Evolutionary conservation across 208 protist species (phyloP).

Genomic region (Wallacemonas sp.): DNA sequence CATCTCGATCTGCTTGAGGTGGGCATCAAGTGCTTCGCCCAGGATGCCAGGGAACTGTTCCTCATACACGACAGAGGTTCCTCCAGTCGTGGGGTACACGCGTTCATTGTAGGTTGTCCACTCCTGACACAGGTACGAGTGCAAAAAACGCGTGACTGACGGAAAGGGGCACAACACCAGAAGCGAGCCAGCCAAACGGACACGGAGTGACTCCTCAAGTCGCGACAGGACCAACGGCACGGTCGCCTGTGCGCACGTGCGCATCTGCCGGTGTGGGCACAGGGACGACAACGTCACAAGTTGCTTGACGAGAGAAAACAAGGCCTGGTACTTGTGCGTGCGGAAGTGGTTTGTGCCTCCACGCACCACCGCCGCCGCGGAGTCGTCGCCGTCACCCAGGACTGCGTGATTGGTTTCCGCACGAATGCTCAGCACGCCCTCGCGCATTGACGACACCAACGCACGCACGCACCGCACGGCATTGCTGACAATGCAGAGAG

Average conservation of each 20-base stretch:
- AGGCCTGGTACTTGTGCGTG: constrained; percentile 40
- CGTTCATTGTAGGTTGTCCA: constrained; percentile 25
- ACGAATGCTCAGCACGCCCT: not conserved
- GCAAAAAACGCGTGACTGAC: constrained; percentile 63
- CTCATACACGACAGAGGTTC: constrained; percentile 5
- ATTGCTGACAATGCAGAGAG: not conserved
- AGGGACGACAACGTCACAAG: constrained; percentile 53
- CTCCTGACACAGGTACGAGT: constrained; percentile 42
- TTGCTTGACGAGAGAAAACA: constrained; percentile 61
- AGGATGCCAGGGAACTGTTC: constrained; percentile 36
- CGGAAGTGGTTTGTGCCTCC: not conserved
- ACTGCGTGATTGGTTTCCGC: not conserved
- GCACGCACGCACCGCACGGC: not conserved
- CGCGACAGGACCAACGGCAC: constrained; percentile 43
- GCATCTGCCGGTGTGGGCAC: constrained; percentile 42
- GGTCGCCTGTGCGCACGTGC: constrained; percentile 27
- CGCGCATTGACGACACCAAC: not conserved
- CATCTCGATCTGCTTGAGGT: constrained; percentile 30
- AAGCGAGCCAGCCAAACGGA: constrained; percentile 57
- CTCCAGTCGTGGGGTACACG: not conserved
- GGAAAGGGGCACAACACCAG: constrained; percentile 67
- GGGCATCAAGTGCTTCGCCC: constrained; percentile 33
- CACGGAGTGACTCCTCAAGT: constrained; percentile 36
- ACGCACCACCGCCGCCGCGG: not conserved
- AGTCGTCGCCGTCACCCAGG: not conserved